Evolutionary conservation across 2,329 filamentous ascomycete species (phyloP), one percentile per base, ranked within the genome.

Genomic region (Onygenales sp.): DNA sequence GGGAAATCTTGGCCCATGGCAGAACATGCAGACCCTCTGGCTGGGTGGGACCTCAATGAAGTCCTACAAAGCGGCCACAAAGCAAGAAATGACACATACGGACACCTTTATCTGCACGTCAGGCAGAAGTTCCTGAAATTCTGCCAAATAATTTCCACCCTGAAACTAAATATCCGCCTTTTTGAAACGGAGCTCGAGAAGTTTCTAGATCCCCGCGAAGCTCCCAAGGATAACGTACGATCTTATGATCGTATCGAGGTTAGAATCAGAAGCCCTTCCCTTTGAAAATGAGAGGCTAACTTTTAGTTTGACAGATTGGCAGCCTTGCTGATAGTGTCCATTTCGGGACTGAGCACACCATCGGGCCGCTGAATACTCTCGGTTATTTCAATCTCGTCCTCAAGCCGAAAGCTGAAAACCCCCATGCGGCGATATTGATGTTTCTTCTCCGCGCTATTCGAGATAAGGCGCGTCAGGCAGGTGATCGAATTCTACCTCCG

Each of bases 231-330:
- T 27, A 27, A 27, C 8, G 10, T 32, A 14, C 33, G 49, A 4
- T 49, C 42, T 27, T 72, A 70, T 55, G 67, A 65, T 52, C 63
- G 71, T 4, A 70, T 75, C 37, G 71, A 74, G 62, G 71, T 73
- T 8, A 37, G 13, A 42, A 39, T 31, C 1, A 10, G 13, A 40
- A 21, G 11, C 40, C 13, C 27, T 17, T 4, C 17, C 14, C 34
- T 27, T 27, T 27, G 21, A 27, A 27, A 27, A 27, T 27, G 21
- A 27, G 21, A 37, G 14, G 5, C n/a, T 42, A 31, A 36, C 34
- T 31, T 27, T 46, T 48, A 49, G 34, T 40, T 21, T 36, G 42
- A 31, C 27, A 75, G 70, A 56, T 70, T 0, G 64, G 70, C 2
- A 74, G 74, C 55, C 69, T 75, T n/a, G 57, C 62, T 8, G 72